These are phyloP conservation scores for Zostera marina DNA, from an alignment of 116 monocot genomes.

Conservation along the genomic window DNA sequence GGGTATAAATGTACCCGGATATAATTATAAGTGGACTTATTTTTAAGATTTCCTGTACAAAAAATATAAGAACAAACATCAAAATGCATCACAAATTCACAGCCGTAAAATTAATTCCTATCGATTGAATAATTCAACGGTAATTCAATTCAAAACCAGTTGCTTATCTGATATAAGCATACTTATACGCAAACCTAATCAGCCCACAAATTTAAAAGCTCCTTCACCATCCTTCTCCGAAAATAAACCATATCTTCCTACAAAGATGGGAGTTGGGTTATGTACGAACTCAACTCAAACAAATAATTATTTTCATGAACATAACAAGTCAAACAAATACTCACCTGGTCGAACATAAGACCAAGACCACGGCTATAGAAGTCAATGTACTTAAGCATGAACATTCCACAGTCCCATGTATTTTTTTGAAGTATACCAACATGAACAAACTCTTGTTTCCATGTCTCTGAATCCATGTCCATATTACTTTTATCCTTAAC, in stretches of 20 bases:
- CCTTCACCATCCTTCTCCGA: constrained; percentile 14
- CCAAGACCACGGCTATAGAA: constrained; percentile 54
- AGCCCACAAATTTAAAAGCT: constrained; percentile 12
- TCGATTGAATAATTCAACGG: too few species aligned
- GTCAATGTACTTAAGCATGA: constrained; percentile 84
- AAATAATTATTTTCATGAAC: too few species aligned
- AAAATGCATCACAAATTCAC: too few species aligned
- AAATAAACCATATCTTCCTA: constrained; percentile 15
- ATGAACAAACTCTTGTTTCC: constrained; percentile 31
- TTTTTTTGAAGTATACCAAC: constrained; percentile 45
- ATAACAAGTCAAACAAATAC: neutral
- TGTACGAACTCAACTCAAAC: too few species aligned
- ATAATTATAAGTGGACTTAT: too few species aligned
- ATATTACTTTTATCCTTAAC: constrained; percentile 54
- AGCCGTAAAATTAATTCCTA: too few species aligned
- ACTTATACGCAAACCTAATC: constrained; percentile 8
- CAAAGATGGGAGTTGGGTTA: neutral
- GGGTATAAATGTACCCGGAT: too few species aligned
- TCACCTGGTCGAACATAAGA: constrained; percentile 53
- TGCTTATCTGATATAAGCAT: too few species aligned
- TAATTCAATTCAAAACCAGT: too few species aligned
- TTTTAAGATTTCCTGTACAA: too few species aligned
- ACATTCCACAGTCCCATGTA: constrained; percentile 86
- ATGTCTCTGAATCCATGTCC: constrained; percentile 29
- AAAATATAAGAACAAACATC: too few species aligned